Percentiles rank a stretch among this genome's conserved stretches.
phyloP scores from a whole-genome alignment of 2,329 filamentous ascomycete genomes.

The Septoria linicola region DNA sequence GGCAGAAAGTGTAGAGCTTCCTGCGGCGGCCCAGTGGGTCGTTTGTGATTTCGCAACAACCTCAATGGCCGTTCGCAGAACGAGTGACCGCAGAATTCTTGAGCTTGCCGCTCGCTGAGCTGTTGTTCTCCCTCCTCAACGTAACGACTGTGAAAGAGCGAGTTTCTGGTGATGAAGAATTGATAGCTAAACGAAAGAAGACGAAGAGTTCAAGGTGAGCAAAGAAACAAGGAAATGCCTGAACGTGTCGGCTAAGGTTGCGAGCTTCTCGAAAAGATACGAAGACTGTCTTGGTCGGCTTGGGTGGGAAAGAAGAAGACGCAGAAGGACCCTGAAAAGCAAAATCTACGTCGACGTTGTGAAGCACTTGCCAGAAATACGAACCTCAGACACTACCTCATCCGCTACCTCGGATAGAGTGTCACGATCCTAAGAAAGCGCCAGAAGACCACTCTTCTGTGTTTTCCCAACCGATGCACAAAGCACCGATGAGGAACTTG shows the following conservation, averaged over 20 bases:
- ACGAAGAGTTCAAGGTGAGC: constrained; percentile 37
- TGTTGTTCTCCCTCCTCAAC: neutral
- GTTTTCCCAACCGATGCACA: constrained; percentile 8
- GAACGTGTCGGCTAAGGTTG: neutral
- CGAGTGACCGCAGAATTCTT: neutral
- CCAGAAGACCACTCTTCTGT: neutral
- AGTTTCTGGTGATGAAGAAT: neutral
- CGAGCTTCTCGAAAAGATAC: neutral
- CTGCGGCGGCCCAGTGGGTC: constrained; percentile 12
- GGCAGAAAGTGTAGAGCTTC: constrained; percentile 11
- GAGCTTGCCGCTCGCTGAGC: neutral
- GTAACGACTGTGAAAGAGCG: constrained; percentile 7
- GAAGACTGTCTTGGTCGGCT: neutral
- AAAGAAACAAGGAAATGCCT: constrained; percentile 44
- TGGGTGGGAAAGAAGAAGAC: neutral
- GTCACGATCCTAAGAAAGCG: neutral
- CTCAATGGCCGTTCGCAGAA: neutral
- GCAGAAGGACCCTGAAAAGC: constrained; percentile 1
- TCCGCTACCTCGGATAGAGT: neutral
- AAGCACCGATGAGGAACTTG: neutral
- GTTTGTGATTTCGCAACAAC: neutral
- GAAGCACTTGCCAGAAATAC: neutral
- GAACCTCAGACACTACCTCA: neutral
- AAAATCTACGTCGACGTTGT: neutral
- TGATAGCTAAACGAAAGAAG: neutral